These are phyloP conservation scores for Bathelium albidoporum DNA, from an alignment of 495 filamentous ascomycete genomes.

Conservation along the genomic window DNA sequence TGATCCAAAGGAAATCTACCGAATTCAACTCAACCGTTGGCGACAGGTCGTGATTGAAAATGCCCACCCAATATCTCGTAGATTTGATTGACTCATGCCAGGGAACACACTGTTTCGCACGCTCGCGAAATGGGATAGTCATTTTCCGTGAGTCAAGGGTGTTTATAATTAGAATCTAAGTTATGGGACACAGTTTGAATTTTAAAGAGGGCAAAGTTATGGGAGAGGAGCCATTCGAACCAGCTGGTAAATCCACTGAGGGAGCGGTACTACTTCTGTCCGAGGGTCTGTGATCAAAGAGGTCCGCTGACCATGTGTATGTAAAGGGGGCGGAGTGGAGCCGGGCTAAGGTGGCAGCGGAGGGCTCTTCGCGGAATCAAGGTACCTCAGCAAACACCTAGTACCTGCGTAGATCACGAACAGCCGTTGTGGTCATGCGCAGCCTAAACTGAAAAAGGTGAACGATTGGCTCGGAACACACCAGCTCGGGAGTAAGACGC, in stretches of 20 bases:
- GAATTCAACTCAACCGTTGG: constrained; percentile 15
- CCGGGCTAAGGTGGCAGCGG: too few relatives aligned
- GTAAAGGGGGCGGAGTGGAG: too few relatives aligned
- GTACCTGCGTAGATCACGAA: neutral
- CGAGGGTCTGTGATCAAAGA: too few relatives aligned
- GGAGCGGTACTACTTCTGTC: too few relatives aligned
- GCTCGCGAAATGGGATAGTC: constrained; percentile 11
- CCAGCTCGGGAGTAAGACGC: neutral
- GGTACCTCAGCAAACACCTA: too few relatives aligned
- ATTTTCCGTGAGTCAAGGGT: neutral
- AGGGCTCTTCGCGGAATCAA: too few relatives aligned
- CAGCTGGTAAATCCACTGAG: too few relatives aligned
- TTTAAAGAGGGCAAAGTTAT: neutral
- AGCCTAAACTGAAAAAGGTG: neutral
- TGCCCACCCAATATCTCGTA: constrained; percentile 18
- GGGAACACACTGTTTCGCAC: constrained; percentile 11
- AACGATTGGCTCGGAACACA: neutral
- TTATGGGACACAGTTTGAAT: neutral
- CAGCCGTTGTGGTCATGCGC: neutral
- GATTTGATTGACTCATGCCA: neutral
- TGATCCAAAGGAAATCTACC: constrained; percentile 32
- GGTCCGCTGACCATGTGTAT: too few relatives aligned
- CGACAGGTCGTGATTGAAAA: constrained; percentile 13
- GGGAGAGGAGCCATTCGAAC: neutral
- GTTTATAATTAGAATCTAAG: neutral